These are phyloP conservation scores for Capronia americana DNA, from an alignment of 2,329 filamentous ascomycete genomes.

Conservation along the genomic window DNA sequence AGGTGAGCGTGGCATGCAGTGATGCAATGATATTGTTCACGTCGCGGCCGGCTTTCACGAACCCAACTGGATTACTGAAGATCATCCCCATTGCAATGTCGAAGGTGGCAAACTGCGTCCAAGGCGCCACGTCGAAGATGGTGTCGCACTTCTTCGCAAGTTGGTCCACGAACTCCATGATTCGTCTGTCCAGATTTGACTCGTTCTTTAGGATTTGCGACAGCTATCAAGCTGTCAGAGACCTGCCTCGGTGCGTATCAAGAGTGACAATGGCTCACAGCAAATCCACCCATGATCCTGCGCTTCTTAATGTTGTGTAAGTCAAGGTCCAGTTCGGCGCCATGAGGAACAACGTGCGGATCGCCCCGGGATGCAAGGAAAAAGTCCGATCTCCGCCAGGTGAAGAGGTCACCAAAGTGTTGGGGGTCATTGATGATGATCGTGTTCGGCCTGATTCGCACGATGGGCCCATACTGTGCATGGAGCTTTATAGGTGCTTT, in stretches of 20 bases:
- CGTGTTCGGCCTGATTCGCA: neutral
- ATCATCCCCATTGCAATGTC: neutral
- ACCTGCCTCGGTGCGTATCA: neutral
- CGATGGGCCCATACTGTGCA: neutral
- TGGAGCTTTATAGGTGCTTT: neutral
- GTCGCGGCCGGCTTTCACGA: neutral
- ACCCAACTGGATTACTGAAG: neutral
- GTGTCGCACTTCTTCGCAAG: neutral
- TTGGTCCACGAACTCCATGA: neutral
- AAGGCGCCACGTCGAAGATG: neutral
- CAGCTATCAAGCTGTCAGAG: neutral
- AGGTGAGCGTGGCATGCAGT: neutral
- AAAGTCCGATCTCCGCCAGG: neutral
- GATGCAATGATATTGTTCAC: neutral
- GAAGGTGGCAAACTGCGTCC: constrained; percentile 3
- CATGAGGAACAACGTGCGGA: neutral
- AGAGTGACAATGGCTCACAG: neutral
- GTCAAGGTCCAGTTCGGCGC: neutral
- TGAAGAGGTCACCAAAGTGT: neutral
- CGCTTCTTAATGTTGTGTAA: neutral
- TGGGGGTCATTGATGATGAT: neutral
- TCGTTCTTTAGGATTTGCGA: constrained; percentile 2
- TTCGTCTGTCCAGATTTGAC: neutral
- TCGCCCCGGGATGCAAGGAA: neutral
- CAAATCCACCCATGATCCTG: neutral